phyloP scores from a whole-genome alignment of 2,329 filamentous ascomycete species.

The Aspergillus fumigatus region DNA sequence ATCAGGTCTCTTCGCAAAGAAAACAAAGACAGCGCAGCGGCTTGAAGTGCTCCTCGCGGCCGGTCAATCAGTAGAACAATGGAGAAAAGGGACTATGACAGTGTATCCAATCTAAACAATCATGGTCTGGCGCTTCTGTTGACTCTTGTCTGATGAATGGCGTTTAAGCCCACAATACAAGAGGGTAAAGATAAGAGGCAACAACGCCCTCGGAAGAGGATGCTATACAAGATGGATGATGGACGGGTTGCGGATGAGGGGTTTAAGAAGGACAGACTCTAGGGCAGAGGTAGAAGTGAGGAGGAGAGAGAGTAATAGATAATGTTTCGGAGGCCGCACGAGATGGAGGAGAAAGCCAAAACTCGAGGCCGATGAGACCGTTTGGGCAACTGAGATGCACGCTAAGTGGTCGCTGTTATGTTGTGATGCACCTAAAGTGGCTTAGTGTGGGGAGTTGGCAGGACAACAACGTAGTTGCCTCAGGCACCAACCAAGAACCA shows the following conservation, averaged over 20 bases:
- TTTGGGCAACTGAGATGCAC: constrained; percentile 33
- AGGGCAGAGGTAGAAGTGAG: constrained; percentile 15
- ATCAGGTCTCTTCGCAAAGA: background rate
- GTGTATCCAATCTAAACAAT: constrained; percentile 19
- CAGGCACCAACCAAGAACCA: constrained; percentile 15
- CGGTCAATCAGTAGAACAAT: constrained; percentile 3
- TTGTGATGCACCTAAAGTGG: constrained; percentile 30
- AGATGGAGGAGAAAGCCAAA: constrained; percentile 15
- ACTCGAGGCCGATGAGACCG: constrained; percentile 25
- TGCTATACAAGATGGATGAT: constrained; percentile 12
- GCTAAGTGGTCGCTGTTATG: constrained; percentile 35
- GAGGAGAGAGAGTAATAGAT: constrained; percentile 11
- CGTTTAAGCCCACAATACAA: constrained; percentile 7
- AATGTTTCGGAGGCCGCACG: constrained; percentile 8
- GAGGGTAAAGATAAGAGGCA: constrained; percentile 23
- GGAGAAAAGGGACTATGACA: constrained; percentile 6
- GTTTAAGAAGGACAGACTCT: constrained; percentile 13
- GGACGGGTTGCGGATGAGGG: constrained; percentile 10
- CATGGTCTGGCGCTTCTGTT: constrained; percentile 22
- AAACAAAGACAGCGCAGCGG: background rate
- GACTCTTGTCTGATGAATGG: constrained; percentile 6
- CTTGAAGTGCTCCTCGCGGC: background rate
- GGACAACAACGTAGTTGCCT: constrained; percentile 32
- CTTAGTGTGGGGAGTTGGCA: constrained; percentile 35
- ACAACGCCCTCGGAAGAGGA: constrained; percentile 3